Conservation (phyloP, 1,284 basidiomycete species). For the Naganishia liquefaciens region DNA sequence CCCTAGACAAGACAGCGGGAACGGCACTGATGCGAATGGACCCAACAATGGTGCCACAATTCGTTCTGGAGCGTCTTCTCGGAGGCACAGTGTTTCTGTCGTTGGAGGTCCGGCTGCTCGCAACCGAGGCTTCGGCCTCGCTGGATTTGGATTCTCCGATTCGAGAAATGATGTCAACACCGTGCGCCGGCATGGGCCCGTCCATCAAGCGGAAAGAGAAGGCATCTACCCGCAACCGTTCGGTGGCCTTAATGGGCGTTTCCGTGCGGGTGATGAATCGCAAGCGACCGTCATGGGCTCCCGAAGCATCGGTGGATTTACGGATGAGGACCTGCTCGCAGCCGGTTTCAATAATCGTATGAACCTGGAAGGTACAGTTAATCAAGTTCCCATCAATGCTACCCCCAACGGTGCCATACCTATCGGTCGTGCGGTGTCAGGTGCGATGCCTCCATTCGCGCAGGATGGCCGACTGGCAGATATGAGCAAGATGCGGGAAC, state of each 20-base stretch:
- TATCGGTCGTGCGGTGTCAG: constrained; percentile 13
- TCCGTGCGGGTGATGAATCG: constrained; percentile 39
- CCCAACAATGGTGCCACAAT: constrained; percentile 4
- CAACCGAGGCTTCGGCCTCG: constrained; percentile 44
- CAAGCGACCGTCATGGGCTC: constrained; percentile 12
- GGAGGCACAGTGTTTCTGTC: constrained; percentile 81
- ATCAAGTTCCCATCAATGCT: constrained; percentile 43
- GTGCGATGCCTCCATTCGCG: constrained; percentile 30
- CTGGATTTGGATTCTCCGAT: constrained; percentile 37
- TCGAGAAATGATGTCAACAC: constrained; percentile 61
- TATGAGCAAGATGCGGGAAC: neutral
- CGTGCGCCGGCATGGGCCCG: constrained; percentile 55
- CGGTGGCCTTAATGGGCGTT: constrained; percentile 41
- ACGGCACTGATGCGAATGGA: neutral
- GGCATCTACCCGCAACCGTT: constrained; percentile 37
- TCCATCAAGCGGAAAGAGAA: constrained; percentile 31
- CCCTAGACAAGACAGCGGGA: neutral
- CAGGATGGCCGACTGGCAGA: constrained; percentile 30
- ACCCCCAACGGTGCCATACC: constrained; percentile 33
- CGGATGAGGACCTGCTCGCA: constrained; percentile 74
- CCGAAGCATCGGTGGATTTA: constrained; percentile 54
- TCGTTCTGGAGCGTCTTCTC: constrained; percentile 69
- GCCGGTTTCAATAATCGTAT: constrained; percentile 64
- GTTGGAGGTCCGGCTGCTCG: constrained; percentile 56
- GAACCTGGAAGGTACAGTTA: constrained; percentile 59